Conservation (phyloP, 768 basidiomycete species). For the Calocybe gangraenosa region DNA sequence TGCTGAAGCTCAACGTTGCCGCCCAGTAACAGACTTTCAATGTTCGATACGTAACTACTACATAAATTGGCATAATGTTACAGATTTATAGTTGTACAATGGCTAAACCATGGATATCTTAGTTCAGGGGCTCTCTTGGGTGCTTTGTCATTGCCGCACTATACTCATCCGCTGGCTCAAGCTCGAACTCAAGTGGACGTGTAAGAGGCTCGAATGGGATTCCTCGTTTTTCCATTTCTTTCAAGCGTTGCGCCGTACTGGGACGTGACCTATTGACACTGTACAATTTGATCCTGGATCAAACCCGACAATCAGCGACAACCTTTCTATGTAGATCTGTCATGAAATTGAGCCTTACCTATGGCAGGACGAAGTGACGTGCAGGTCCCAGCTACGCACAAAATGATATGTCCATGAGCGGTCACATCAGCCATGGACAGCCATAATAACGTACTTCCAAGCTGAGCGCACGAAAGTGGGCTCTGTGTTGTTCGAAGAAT, state of each 20-base stretch:
- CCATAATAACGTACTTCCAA: conserved; percentile 43
- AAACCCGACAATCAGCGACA: not conserved
- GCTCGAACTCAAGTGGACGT: conserved; percentile 31
- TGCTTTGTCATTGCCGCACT: conserved; percentile 19
- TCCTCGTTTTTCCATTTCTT: conserved; percentile 33
- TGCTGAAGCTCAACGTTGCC: no score
- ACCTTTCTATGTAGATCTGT: not conserved
- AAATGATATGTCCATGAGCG: not conserved
- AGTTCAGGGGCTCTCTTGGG: conserved; percentile 28
- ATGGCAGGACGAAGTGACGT: conserved; percentile 50
- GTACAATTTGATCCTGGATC: conserved; percentile 44
- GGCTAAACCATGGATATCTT: no score
- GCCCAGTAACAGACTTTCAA: no score
- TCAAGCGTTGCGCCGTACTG: conserved; percentile 39
- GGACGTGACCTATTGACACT: conserved; percentile 42
- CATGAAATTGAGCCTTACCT: conserved; percentile 16
- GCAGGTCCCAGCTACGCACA: conserved; percentile 46
- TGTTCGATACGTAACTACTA: no score
- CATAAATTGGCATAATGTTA: no score
- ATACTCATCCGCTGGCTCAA: conserved; percentile 31
- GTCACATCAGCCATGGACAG: no score
- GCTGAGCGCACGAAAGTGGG: conserved; percentile 51
- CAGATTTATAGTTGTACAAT: no score
- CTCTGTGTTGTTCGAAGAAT: conserved; percentile 55
- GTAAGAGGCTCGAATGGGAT: conserved; percentile 38